phyloP scores from a whole-genome alignment of 2,329 filamentous ascomycete species.

The Fusarium sp. region DNA sequence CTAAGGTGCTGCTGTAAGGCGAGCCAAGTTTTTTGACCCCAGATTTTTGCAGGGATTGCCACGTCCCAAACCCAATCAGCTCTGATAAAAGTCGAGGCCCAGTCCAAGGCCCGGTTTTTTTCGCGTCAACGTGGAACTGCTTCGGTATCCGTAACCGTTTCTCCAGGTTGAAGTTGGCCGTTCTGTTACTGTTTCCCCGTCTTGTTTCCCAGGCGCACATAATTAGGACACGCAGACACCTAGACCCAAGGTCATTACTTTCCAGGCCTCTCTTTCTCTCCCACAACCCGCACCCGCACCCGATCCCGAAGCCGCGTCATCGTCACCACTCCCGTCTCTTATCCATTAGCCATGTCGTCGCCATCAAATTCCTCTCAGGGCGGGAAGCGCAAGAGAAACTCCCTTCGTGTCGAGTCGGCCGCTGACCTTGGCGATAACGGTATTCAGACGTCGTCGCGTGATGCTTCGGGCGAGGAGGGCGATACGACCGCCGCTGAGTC shows the following conservation, averaged over 20 bases:
- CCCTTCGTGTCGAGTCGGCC: conserved; percentile 65
- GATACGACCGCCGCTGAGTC: conserved; percentile 79
- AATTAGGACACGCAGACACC: conserved; percentile 20
- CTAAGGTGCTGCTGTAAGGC: conserved; percentile 29
- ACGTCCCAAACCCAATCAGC: conserved; percentile 34
- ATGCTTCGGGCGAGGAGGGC: conserved; percentile 87
- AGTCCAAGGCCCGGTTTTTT: conserved; percentile 39
- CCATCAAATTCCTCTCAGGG: conserved; percentile 67
- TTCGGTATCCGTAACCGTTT: conserved; percentile 44
- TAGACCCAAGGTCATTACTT: conserved; percentile 15
- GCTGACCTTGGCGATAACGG: conserved; percentile 66
- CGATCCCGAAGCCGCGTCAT: conserved; percentile 41
- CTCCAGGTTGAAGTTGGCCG: conserved; percentile 30
- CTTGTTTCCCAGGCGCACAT: conserved; percentile 22
- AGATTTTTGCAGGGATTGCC: conserved; percentile 41
- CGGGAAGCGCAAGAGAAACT: conserved; percentile 86
- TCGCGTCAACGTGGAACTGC: conserved; percentile 45
- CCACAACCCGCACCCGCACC: conserved; percentile 34
- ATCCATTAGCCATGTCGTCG: conserved; percentile 38
- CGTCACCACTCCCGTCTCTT: conserved; percentile 3
- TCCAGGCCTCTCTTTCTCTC: conserved; percentile 18
- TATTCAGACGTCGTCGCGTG: conserved; percentile 80
- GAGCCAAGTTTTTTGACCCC: conserved; percentile 38
- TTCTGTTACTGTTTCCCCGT: conserved; percentile 14
- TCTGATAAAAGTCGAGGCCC: conserved; percentile 28